Evolutionary conservation across 2,329 filamentous ascomycete genomes (phyloP).

Genomic region (Penicillium hordei): DNA sequence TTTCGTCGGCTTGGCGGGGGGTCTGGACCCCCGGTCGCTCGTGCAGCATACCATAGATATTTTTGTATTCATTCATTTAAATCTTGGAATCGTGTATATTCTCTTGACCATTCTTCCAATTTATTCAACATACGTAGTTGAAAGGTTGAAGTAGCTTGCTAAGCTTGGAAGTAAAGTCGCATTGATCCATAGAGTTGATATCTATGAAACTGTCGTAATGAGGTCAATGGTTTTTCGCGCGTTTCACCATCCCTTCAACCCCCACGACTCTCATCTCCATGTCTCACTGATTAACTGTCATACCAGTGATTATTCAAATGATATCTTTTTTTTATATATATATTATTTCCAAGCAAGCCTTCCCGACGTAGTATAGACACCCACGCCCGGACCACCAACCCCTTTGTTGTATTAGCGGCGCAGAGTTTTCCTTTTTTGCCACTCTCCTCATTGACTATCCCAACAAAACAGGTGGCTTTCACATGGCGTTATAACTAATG

Average conservation of each 20-base stretch:
- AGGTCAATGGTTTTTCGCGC: slow-evolving; percentile 4
- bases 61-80: background rate
- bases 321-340: background rate
- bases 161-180: background rate
- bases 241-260: slow-evolving; percentile 18
- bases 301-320: background rate
- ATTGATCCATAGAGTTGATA: background rate
- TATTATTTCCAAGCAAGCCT: background rate
- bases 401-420: slow-evolving; percentile 15
- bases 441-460: slow-evolving; percentile 6
- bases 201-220: background rate
- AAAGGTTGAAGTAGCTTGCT: background rate
- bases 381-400: slow-evolving; percentile 16
- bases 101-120: background rate
- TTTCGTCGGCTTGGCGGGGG: slow-evolving; percentile 19
- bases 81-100: background rate
- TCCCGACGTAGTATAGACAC: background rate
- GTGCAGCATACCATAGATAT: slow-evolving; percentile 11
- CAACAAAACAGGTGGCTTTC: slow-evolving; percentile 11
- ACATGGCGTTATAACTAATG: slow-evolving; percentile 1
- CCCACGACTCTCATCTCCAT: slow-evolving; percentile 18
- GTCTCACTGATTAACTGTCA: slow-evolving; percentile 12
- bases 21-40: slow-evolving; percentile 22
- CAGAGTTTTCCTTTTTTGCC: slow-evolving; percentile 22
- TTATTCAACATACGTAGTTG: background rate